These are phyloP conservation scores for Magnolia officinalis DNA, from an alignment of 164 flowering plant species.

Conservation along the genomic window DNA sequence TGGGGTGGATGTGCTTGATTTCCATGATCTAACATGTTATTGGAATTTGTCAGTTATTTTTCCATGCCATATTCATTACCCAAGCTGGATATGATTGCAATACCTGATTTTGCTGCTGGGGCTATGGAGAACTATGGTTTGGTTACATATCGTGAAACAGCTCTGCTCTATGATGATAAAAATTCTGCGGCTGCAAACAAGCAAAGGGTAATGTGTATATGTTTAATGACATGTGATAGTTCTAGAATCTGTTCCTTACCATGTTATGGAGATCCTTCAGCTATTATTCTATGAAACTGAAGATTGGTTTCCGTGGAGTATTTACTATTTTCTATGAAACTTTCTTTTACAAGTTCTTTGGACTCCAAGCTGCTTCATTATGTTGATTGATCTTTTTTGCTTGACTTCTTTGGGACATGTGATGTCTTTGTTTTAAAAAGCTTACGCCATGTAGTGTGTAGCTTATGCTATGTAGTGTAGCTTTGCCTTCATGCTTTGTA, in stretches of 20 bases:
- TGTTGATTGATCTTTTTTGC: not conserved
- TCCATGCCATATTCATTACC: slow-evolving; percentile 82
- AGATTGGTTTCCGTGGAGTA: not conserved
- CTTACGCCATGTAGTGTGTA: too few species aligned
- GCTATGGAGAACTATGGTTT: slow-evolving; percentile 99
- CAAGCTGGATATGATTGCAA: slow-evolving; percentile 94
- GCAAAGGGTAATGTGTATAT: slow-evolving; percentile 57
- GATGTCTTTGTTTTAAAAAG: not conserved
- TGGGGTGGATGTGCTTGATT: not conserved
- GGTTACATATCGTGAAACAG: slow-evolving; percentile 90
- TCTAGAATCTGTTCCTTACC: not conserved
- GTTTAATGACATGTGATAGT: not conserved
- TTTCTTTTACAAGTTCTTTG: not conserved
- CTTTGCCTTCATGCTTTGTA: too few species aligned
- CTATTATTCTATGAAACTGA: not conserved
- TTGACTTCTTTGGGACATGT: not conserved
- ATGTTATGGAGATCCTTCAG: not conserved
- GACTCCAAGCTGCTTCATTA: not conserved
- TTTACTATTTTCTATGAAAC: too few species aligned
- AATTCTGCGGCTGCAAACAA: slow-evolving; percentile 92
- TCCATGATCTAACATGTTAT: not conserved
- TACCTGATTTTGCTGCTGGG: slow-evolving; percentile 99
- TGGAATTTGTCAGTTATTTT: slow-evolving; percentile 63
- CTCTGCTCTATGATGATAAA: slow-evolving; percentile 84
- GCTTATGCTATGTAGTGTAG: too few species aligned